Conservation (phyloP, 2,329 filamentous ascomycete species). For the Hymenoscyphus linearis region DNA sequence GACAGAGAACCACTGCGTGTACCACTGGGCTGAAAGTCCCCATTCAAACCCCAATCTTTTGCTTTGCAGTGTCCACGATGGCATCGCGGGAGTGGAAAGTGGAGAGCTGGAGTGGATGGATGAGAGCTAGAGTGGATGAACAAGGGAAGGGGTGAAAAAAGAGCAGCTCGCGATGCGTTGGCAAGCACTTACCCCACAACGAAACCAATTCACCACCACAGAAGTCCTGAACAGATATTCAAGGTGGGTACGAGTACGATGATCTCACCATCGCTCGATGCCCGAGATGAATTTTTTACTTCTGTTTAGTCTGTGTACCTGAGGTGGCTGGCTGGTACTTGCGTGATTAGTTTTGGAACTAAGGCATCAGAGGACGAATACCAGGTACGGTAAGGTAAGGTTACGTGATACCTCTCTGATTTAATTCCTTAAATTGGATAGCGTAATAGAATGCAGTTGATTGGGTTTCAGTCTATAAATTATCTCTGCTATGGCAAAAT, state of each 20-base stretch:
- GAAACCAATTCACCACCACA: too few species aligned
- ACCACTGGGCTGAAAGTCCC: not conserved
- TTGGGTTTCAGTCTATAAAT: too few species aligned
- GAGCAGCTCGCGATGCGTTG: not conserved
- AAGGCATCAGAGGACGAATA: too few species aligned
- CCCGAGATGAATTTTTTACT: not conserved
- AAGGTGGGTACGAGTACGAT: not conserved
- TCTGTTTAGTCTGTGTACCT: too few species aligned
- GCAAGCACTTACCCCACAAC: not conserved
- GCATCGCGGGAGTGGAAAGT: not conserved
- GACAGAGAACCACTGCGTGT: not conserved
- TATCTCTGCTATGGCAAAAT: not conserved
- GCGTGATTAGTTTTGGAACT: too few species aligned
- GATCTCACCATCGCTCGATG: not conserved
- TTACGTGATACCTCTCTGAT: too few species aligned
- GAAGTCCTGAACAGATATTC: too few species aligned
- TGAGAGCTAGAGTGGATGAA: not conserved
- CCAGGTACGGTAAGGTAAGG: too few species aligned
- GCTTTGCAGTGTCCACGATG: not conserved
- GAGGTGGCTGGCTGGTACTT: too few species aligned
- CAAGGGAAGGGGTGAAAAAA: not conserved
- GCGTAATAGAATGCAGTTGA: not conserved
- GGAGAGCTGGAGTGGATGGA: not conserved
- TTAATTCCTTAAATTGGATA: not conserved
- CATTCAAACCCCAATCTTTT: not conserved